These are phyloP conservation scores for Yamadazyma sp. DNA, from an alignment of 1,139 yeast species.

Conservation along the genomic window DNA sequence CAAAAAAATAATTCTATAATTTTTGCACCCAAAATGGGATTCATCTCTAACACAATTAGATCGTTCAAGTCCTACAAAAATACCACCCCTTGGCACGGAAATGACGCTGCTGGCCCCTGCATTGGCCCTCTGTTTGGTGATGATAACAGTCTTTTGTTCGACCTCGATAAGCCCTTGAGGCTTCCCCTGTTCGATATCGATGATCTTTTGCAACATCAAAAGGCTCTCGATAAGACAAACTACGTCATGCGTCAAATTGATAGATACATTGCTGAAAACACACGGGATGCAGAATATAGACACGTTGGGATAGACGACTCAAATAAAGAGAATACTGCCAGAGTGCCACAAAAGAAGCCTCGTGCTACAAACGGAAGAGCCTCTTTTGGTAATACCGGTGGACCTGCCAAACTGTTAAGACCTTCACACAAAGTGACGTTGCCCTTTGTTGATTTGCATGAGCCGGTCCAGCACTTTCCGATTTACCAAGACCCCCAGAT, in stretches of 20 bases:
- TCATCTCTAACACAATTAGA: neutral
- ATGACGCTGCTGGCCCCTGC: neutral
- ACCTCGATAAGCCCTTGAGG: neutral
- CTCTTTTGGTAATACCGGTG: too few relatives aligned
- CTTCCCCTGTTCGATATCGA: conserved; percentile 11
- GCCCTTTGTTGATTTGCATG: neutral
- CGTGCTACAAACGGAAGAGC: too few relatives aligned
- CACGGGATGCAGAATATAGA: neutral
- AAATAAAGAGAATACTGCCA: too few relatives aligned
- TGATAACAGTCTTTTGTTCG: neutral
- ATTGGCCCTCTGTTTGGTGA: neutral
- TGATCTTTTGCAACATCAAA: conserved; percentile 4
- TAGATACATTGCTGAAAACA: conserved; percentile 6
- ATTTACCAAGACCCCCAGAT: too few relatives aligned
- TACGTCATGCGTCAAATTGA: conserved; percentile 7
- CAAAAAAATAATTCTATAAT: neutral
- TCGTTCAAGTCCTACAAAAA: neutral
- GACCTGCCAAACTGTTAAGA: too few relatives aligned
- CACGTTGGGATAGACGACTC: neutral
- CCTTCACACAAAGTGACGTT: neutral
- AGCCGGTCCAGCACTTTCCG: neutral
- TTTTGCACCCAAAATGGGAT: conserved; percentile 4
- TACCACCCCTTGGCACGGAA: neutral
- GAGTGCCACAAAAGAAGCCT: too few relatives aligned
- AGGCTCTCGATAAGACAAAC: conserved; percentile 4